Conservation (phyloP, 129 eudicot genomes). For the Erigeron canadensis region DNA sequence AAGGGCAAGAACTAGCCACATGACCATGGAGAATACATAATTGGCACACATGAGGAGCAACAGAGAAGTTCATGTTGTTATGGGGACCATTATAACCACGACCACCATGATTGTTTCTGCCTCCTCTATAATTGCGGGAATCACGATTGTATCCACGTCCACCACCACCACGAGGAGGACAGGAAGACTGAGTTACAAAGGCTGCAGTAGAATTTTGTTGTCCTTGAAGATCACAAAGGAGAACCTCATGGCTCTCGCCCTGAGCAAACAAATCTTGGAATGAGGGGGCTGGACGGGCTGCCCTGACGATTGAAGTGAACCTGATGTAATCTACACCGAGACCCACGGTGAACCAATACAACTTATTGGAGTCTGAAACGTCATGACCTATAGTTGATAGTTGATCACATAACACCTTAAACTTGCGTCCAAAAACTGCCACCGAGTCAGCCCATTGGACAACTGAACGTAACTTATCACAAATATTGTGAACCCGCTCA, state of each 20-base stretch:
- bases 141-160: constrained; percentile 15
- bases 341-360: neutral
- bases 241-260: constrained; percentile 3
- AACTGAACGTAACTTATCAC: neutral
- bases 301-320: neutral
- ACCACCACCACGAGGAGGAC: neutral
- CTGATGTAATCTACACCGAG: constrained; percentile 5
- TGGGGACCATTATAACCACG: neutral
- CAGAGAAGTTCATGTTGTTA: neutral
- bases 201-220: neutral
- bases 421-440: neutral
- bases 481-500: neutral
- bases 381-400: neutral
- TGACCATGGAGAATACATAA: neutral
- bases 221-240: neutral
- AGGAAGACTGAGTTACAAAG: neutral
- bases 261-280: neutral
- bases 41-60: neutral
- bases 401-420: neutral
- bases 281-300: neutral
- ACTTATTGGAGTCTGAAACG: neutral
- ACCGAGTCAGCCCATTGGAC: neutral
- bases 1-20: neutral
- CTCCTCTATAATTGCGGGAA: constrained; percentile 3
- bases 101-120: constrained; percentile 6